phyloP scores from a whole-genome alignment of 257 asterid genomes.

The Forsythia suspensa region DNA sequence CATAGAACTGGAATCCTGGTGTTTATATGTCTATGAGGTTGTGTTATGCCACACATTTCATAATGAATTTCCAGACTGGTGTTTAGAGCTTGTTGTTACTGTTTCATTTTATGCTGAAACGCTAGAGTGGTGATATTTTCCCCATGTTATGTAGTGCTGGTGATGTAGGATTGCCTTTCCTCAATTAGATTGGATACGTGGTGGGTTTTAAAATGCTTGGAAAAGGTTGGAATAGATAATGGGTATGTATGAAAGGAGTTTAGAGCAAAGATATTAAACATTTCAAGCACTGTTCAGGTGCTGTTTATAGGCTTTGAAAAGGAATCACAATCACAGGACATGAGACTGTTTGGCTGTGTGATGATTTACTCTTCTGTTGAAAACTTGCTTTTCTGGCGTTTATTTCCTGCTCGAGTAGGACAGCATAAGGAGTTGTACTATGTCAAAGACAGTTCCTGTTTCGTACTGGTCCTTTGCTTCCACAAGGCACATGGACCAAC shows the following conservation, averaged over 20 bases:
- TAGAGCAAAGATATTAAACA: background rate
- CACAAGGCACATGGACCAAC: slow-evolving; percentile 6
- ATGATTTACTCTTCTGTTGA: background rate
- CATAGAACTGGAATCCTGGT: slow-evolving; percentile 5
- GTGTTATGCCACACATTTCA: slow-evolving; percentile 14
- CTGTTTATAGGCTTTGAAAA: background rate
- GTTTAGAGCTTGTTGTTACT: slow-evolving; percentile 10
- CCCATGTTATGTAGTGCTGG: background rate
- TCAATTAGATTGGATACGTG: background rate
- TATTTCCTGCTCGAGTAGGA: background rate
- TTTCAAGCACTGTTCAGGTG: background rate
- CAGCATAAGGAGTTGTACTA: background rate
- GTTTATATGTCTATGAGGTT: slow-evolving; percentile 13
- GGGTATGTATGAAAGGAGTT: background rate
- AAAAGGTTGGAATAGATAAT: background rate
- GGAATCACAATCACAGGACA: background rate
- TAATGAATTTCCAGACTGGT: slow-evolving; percentile 1
- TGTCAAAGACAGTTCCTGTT: slow-evolving; percentile 5
- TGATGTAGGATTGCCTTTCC: background rate
- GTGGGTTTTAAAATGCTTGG: background rate
- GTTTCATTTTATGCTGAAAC: background rate
- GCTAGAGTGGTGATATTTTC: background rate
- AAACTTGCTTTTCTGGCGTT: background rate
- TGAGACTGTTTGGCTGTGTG: background rate
- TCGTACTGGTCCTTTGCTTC: background rate